Evolutionary conservation across 129 eudicot species (phyloP).

Genomic region (Chrysanthemum makinoi): DNA sequence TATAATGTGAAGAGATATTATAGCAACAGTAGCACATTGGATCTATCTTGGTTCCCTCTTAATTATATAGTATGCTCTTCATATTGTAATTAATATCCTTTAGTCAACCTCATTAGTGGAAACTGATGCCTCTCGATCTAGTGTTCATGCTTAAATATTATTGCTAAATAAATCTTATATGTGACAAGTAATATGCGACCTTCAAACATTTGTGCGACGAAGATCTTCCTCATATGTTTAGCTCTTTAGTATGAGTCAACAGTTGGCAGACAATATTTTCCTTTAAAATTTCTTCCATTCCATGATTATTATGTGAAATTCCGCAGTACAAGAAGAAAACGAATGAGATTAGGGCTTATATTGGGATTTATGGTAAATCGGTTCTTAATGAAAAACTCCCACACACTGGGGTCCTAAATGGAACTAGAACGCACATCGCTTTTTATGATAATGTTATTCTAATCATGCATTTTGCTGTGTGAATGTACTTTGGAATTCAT

Average conservation of each 20-base stretch:
- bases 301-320: not conserved
- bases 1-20: no score
- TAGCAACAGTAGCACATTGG: no score
- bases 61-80: not conserved
- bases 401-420: no score
- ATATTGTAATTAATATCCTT: not conserved
- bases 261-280: not conserved
- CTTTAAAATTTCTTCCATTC: not conserved
- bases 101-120: not conserved
- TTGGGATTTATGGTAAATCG: not conserved
- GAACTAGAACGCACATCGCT: no score
- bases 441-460: no score
- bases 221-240: not conserved
- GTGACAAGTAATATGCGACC: not conserved
- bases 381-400: no score
- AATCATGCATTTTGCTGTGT: not conserved
- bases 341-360: slow-evolving; percentile 1
- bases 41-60: not conserved
- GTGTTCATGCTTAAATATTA: not conserved
- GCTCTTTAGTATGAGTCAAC: not conserved
- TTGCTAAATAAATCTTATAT: not conserved
- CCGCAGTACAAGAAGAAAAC: not conserved
- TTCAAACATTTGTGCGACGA: not conserved
- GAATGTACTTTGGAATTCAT: slow-evolving; percentile 4
- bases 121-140: slow-evolving; percentile 3